Conservation (phyloP, 257 asterid species). For the Plantago elongata region DNA sequence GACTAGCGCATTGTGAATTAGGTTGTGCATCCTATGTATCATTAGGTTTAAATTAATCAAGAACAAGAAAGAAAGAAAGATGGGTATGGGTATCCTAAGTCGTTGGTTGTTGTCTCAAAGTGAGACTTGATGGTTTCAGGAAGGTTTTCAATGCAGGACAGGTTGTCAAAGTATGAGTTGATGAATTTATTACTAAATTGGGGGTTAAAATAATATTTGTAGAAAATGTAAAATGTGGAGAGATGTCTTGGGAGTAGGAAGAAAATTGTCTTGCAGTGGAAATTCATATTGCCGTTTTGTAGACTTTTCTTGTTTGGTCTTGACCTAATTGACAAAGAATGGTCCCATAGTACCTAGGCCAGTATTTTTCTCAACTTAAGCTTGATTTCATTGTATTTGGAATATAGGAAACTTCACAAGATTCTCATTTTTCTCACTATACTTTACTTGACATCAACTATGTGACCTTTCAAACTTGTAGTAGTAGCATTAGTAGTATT, state of each 20-base stretch:
- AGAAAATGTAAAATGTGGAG: conserved; percentile 18
- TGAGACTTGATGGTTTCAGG: conserved; percentile 7
- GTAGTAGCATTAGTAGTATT: too few species aligned
- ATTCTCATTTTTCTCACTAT: conserved; percentile 14
- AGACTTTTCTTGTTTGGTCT: conserved; percentile 37
- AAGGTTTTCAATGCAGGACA: conserved; percentile 11
- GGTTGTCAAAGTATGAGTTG: not conserved
- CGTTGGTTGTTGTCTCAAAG: conserved; percentile 33
- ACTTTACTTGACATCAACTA: not conserved
- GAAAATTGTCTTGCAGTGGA: conserved; percentile 41
- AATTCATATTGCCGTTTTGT: conserved; percentile 24
- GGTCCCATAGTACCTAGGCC: conserved; percentile 10
- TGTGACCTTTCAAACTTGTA: not conserved
- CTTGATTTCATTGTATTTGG: conserved; percentile 25
- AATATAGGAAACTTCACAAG: conserved; percentile 24
- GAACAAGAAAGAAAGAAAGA: conserved; percentile 20
- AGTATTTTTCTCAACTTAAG: conserved; percentile 11
- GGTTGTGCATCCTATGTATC: not conserved
- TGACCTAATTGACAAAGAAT: conserved; percentile 31
- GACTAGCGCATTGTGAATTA: too few species aligned
- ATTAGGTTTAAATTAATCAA: conserved; percentile 3
- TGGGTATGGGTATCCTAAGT: conserved; percentile 37
- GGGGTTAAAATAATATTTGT: conserved; percentile 11
- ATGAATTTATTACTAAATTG: conserved; percentile 12
- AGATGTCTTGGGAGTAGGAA: conserved; percentile 43